Conservation (phyloP, 306 rosid genomes). For the Lablab purpureus region DNA sequence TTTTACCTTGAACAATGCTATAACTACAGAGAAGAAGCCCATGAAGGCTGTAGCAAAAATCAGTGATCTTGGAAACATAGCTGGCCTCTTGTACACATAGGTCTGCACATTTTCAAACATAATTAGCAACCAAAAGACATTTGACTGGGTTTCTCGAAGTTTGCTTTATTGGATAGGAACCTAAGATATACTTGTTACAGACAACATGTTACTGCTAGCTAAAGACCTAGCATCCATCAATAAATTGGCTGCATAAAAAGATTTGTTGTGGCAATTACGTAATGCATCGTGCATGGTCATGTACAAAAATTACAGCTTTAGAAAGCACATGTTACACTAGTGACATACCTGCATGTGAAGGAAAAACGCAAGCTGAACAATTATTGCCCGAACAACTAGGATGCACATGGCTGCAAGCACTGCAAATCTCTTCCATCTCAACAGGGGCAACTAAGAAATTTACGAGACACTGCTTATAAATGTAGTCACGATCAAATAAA, state of each 20-base stretch:
- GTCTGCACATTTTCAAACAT: conserved; percentile 49
- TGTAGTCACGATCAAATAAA: not conserved
- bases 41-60: conserved; percentile 76
- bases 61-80: conserved; percentile 65
- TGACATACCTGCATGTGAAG: conserved; percentile 73
- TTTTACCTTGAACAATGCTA: conserved; percentile 80
- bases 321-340: not conserved
- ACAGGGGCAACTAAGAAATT: conserved; percentile 62
- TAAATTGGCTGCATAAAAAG: not conserved
- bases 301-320: no score
- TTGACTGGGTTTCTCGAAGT: not conserved
- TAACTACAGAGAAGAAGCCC: conserved; percentile 81
- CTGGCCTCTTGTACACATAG: conserved; percentile 72
- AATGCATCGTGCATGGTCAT: no score
- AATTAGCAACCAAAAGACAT: conserved; percentile 20
- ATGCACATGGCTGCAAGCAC: conserved; percentile 79
- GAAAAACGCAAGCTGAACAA: conserved; percentile 79
- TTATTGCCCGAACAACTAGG: conserved; percentile 70
- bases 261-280: not conserved
- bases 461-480: conserved; percentile 16
- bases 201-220: no score
- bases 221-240: not conserved
- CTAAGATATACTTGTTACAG: no score
- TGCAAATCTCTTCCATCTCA: conserved; percentile 86
- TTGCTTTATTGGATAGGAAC: no score